A percentile compares a stretch with the other conserved stretches of the same genome.
Evolutionary conservation across 441 rosid species (phyloP).

Genomic region (Populus hybrid): DNA sequence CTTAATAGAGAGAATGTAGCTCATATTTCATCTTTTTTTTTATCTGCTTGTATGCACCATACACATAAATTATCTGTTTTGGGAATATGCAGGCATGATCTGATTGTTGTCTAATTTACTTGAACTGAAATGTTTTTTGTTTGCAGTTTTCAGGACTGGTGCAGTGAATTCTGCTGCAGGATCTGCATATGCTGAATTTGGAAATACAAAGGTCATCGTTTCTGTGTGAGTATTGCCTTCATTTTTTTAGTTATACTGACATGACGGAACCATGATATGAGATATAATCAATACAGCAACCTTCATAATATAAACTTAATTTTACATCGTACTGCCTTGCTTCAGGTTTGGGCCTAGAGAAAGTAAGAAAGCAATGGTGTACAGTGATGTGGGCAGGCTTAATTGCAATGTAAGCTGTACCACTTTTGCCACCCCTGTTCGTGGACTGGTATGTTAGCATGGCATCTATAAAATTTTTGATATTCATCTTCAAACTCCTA

Average conservation of each 20-base stretch:
- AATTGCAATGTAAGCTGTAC: conserved; percentile 88
- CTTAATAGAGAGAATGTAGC: not conserved
- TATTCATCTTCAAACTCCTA: conserved; percentile 1
- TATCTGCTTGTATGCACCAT: not conserved
- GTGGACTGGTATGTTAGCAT: conserved; percentile 58
- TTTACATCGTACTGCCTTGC: not conserved
- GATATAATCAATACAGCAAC: not conserved
- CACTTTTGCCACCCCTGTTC: conserved; percentile 59
- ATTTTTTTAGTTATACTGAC: not conserved
- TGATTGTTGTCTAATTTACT: not conserved
- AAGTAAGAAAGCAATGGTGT: conserved; percentile 93
- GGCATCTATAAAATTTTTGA: conserved; percentile 6
- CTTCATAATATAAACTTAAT: not conserved
- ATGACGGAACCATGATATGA: not conserved
- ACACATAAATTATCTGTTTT: not conserved
- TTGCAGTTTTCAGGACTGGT: conserved; percentile 74
- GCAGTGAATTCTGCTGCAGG: conserved; percentile 91
- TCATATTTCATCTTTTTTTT: not conserved
- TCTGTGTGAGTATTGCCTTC: conserved; percentile 69
- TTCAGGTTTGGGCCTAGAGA: conserved; percentile 95
- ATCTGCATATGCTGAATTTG: conserved; percentile 95
- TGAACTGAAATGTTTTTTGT: conserved; percentile 6
- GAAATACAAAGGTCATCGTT: conserved; percentile 89
- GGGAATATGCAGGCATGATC: not conserved
- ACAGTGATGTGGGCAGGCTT: conserved; percentile 71